These are phyloP conservation scores for Volvox reticuliferus DNA, from an alignment of 139 green algal genomes.

Conservation along the genomic window DNA sequence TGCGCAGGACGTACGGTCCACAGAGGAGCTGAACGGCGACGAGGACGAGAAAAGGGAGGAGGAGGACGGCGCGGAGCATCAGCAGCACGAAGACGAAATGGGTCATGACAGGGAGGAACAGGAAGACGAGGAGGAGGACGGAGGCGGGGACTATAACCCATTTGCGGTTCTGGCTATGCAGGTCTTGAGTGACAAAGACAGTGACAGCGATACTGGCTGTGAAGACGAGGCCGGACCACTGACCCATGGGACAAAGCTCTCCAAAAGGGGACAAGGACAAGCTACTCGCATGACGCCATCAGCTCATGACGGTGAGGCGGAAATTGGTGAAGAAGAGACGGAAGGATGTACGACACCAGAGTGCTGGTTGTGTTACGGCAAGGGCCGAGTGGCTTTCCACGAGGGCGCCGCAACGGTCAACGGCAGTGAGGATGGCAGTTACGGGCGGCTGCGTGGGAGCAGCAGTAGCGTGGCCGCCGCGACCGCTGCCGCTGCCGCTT, in stretches of 20 bases:
- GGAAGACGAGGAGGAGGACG: not conserved
- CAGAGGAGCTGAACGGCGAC: too few species aligned
- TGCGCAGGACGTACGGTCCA: too few species aligned
- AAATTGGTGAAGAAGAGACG: not conserved
- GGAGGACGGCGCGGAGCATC: too few species aligned
- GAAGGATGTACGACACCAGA: not conserved
- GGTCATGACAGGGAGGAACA: not conserved
- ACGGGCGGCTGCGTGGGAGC: not conserved
- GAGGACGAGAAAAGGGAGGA: too few species aligned
- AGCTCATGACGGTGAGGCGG: not conserved
- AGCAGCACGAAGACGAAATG: too few species aligned
- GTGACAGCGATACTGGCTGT: too few species aligned
- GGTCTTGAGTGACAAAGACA: not conserved
- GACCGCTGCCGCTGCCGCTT: not conserved
- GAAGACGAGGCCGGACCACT: too few species aligned
- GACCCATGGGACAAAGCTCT: too few species aligned
- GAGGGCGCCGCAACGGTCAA: not conserved
- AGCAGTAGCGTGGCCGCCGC: not conserved
- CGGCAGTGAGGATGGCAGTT: not conserved
- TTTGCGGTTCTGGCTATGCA: not conserved
- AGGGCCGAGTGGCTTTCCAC: not conserved
- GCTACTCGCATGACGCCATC: too few species aligned
- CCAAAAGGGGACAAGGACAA: not conserved
- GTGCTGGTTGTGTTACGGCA: slow-evolving; percentile 40
- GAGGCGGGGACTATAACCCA: not conserved